Evolutionary conservation across 345 rosid species (phyloP), one percentile per base, ranked within the genome.

Genomic region (Erodium maritimum): DNA sequence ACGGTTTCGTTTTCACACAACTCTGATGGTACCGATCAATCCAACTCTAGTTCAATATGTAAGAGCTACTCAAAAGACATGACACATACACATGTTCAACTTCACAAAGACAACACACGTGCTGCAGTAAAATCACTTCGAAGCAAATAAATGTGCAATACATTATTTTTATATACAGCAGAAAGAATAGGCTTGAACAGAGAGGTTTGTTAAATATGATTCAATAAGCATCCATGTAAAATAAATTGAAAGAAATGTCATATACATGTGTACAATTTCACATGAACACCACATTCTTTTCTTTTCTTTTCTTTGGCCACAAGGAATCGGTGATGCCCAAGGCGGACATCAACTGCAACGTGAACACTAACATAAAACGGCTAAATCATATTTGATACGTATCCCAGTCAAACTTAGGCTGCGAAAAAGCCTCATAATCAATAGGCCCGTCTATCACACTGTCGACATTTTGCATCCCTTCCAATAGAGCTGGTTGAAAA

Each of bases 361-460:
- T 55, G 52, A 68, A 59, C 65, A 63, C 21, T 19, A 67, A 21
- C 54, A 29, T 29, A 13, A 25, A 59, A 63, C 66, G 22, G 56
- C 53, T 52, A 42, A 54, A 73, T 77, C 71, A 80, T 29, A 63
- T 34, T 61, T 67, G 50, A 72, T 77, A 76, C 19, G 83, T 79
- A 67, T 91, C 98, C 98, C 98, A 91, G 58, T 91, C 96, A 61
- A 93, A 87, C 65, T 76, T 93, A 65, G 99, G 99, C 50, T 78
- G 80, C 22, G 95, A 85, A 70, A 78, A 89, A 67, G 82, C 79
- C 81, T 93, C 99, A 60, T 93, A 89, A 73, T 93, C 96, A 34
- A 80, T 80, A 1, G 91, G 74, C 23, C 96, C 95, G 19, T 82
- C 95, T 50, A 93, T 74, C 68, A 86, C 71, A 75, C 82, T 82